Base-by-base conservation (phyloP, 805 yeast genomes). In the Candida ponderosae region DNA sequence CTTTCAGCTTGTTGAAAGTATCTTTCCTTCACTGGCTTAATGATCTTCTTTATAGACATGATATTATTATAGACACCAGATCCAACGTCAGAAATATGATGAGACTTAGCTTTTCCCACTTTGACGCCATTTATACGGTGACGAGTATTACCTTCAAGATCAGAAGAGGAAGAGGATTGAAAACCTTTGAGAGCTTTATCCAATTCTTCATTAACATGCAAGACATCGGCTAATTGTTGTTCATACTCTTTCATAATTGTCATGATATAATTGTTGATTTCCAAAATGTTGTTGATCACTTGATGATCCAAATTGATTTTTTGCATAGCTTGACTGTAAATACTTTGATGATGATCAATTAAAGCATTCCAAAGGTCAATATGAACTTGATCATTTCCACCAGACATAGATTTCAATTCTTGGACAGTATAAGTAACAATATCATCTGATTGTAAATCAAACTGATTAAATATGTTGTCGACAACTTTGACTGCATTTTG, bases 201-300 rank as follows among this genome's bases (percentile, higher is more conserved):
- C n/a, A 24, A 24, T 9, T 7, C 27, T 8, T 40, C 37, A 26
- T 38, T 31, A 18, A 26, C 31, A 27, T 18, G 15, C 14, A n/a
- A 17, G n/a, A 24, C 18, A 20, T 21, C 28, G 15, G 11, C 16
- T 18, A 32, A 21, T 18, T 16, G 20, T 6, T 28, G 21, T 34
- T 19, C 21, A 35, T 29, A 20, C 15, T 29, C 18, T n/a, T 18
- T 35, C 29, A 30, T 13, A 5, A 24, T 5, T 6, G 6, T 16
- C 4, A 44, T 36, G 6, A 45, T 36, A 6, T 31, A 35, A 29
- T 45, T 47, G 35, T 47, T 49, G 35, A 49, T 38, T 27, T 49
- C 51, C 36, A 49, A 43, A 10, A 47, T 37, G 16, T 40, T 42
- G 15, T 40, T 36, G 13, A 47, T 47, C 45, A 49, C 45, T 16